Percentiles rank a stretch among this genome's conserved stretches.
Evolutionary conservation across 1,284 basidiomycete genomes (phyloP).

Genomic region (Earliella scabrosa): DNA sequence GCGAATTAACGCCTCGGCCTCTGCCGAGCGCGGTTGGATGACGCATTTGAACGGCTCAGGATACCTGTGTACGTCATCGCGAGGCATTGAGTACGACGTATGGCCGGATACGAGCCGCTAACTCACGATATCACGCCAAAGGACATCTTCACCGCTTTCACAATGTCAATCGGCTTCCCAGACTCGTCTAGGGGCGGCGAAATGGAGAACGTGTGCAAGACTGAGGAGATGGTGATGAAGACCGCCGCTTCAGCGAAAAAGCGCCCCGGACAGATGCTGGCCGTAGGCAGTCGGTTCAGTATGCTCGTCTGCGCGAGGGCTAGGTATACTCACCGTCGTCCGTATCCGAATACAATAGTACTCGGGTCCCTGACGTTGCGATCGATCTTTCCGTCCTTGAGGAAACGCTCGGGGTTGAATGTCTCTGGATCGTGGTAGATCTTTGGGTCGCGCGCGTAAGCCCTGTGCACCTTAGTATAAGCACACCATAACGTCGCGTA

Average conservation of each 20-base stretch:
- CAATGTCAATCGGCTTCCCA: slow-evolving; percentile 3
- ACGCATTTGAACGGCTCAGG: slow-evolving; percentile 63
- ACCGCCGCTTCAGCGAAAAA: slow-evolving; percentile 14
- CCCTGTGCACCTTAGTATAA: slow-evolving; percentile 8
- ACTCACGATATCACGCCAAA: not conserved
- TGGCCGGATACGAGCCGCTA: not conserved
- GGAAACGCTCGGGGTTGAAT: slow-evolving; percentile 25
- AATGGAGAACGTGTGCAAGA: slow-evolving; percentile 10
- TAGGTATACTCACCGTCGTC: slow-evolving; percentile 11
- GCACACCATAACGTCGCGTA: not conserved
- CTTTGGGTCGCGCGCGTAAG: slow-evolving; percentile 12
- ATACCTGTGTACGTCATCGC: slow-evolving; percentile 50
- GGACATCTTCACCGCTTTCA: not conserved
- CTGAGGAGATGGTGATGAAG: slow-evolving; percentile 6
- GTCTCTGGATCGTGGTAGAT: slow-evolving; percentile 18
- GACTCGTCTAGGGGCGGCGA: not conserved
- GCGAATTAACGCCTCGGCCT: slow-evolving; percentile 51
- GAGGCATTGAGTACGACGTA: too few species aligned
- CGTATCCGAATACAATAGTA: slow-evolving; percentile 27
- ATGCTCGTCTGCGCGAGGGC: not conserved
- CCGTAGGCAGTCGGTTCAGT: slow-evolving; percentile 2
- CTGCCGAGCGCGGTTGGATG: slow-evolving; percentile 62
- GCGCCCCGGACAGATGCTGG: slow-evolving; percentile 18
- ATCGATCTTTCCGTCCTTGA: slow-evolving; percentile 19
- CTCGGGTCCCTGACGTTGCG: slow-evolving; percentile 9